Percentiles rank a stretch among this genome's conserved stretches.
These are phyloP conservation scores for Plantago coronopus DNA, from an alignment of 305 asterid species.

Conservation along the genomic window DNA sequence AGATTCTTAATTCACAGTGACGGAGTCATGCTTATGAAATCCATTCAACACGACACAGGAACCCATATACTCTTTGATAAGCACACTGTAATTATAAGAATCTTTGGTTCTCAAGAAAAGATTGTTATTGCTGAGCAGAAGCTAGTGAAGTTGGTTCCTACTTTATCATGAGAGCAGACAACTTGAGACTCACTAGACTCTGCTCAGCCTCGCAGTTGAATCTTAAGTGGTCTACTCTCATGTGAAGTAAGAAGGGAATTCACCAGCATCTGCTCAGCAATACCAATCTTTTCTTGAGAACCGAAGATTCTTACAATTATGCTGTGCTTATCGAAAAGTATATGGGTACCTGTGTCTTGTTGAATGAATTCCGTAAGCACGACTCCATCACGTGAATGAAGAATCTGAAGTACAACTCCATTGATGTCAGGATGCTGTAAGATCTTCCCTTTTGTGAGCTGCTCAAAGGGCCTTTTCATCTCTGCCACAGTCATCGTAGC, in stretches of 20 bases:
- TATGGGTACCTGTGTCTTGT: slow-evolving; percentile 52
- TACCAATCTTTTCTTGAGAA: slow-evolving; percentile 36
- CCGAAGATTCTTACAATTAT: slow-evolving; percentile 60
- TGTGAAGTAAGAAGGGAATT: slow-evolving; percentile 46
- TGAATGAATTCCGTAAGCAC: slow-evolving; percentile 49
- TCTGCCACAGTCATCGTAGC: slow-evolving; percentile 58
- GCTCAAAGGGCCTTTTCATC: slow-evolving; percentile 46
- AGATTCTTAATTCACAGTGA: slow-evolving; percentile 52
- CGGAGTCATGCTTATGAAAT: slow-evolving; percentile 46
- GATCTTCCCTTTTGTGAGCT: slow-evolving; percentile 50
- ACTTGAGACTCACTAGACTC: slow-evolving; percentile 65
- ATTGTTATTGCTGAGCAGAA: slow-evolving; percentile 41
- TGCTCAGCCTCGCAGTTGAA: slow-evolving; percentile 59
- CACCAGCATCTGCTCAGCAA: slow-evolving; percentile 46
- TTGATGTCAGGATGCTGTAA: slow-evolving; percentile 46
- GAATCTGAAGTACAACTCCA: slow-evolving; percentile 46
- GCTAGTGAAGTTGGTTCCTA: slow-evolving; percentile 46
- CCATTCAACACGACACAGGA: slow-evolving; percentile 56
- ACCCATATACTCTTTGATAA: slow-evolving; percentile 61
- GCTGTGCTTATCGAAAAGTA: slow-evolving; percentile 61
- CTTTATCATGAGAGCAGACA: slow-evolving; percentile 62
- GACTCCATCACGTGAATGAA: slow-evolving; percentile 52
- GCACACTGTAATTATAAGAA: slow-evolving; percentile 45
- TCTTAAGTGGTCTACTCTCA: slow-evolving; percentile 67
- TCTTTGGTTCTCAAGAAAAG: slow-evolving; percentile 57